Evolutionary conservation across 192 early-diverging fungal genomes (phyloP).

Genomic region (Thamnidium elegans): DNA sequence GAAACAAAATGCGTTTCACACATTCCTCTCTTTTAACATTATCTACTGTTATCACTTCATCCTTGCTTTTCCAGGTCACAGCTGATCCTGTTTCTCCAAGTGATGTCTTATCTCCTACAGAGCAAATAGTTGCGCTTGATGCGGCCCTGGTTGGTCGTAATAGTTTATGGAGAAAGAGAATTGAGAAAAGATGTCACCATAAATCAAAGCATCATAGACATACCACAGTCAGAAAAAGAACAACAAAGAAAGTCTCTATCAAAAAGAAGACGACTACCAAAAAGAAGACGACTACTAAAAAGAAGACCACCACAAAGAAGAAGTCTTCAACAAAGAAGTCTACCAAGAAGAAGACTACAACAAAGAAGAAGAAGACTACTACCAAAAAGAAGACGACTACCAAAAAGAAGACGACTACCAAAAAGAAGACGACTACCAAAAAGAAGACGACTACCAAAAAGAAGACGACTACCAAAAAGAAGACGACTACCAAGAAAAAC

Average conservation of each 20-base stretch:
- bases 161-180: no score
- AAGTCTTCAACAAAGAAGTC: slow-evolving; percentile 7
- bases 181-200: slow-evolving; percentile 4
- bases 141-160: slow-evolving; percentile 10
- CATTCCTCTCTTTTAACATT: slow-evolving; percentile 18
- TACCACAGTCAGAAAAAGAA: no score
- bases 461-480: slow-evolving; percentile 12
- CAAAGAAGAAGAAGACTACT: neutral
- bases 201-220: neutral
- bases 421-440: slow-evolving; percentile 2
- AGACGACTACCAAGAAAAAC: neutral
- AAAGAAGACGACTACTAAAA: slow-evolving; percentile 4
- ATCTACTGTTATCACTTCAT: neutral
- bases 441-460: slow-evolving; percentile 5
- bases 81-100: neutral
- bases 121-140: neutral
- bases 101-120: neutral
- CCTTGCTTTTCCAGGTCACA: neutral
- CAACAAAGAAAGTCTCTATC: neutral
- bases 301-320: slow-evolving; percentile 7
- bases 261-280: slow-evolving; percentile 4
- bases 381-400: neutral
- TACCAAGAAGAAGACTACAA: slow-evolving; percentile 5
- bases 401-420: neutral
- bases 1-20: slow-evolving; percentile 2